These are phyloP conservation scores for Syncephalastrum contaminatum DNA, from an alignment of 371 early-diverging fungal genomes.

Conservation along the genomic window DNA sequence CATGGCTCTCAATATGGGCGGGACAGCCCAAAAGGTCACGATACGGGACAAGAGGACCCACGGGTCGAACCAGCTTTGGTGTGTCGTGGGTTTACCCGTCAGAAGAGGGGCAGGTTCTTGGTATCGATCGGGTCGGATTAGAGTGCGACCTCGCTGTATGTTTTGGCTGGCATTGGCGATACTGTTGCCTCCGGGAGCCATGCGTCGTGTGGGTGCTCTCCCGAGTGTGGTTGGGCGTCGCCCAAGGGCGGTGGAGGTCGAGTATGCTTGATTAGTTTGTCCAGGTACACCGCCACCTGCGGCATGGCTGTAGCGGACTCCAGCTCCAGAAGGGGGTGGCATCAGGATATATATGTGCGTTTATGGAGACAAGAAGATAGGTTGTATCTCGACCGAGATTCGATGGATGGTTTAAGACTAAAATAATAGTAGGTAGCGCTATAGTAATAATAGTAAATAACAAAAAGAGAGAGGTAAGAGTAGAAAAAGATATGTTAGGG, in stretches of 20 bases:
- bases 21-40: constrained; percentile 77
- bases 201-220: constrained; percentile 50
- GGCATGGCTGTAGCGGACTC: constrained; percentile 12
- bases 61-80: constrained; percentile 48
- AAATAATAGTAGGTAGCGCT: not conserved
- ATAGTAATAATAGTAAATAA: not conserved
- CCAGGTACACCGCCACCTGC: constrained; percentile 12
- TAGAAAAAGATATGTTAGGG: constrained; percentile 3
- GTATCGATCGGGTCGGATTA: constrained; percentile 73
- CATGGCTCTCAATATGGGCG: constrained; percentile 53
- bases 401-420: constrained; percentile 6
- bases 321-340: constrained; percentile 2
- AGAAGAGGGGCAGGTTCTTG: constrained; percentile 72
- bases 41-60: constrained; percentile 80
- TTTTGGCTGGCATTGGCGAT: constrained; percentile 52
- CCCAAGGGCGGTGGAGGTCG: constrained; percentile 25
- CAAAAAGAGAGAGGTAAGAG: constrained; percentile 4
- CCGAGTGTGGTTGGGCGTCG: constrained; percentile 44
- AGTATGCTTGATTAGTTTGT: constrained; percentile 1
- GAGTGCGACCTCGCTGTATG: constrained; percentile 72
- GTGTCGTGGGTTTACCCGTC: constrained; percentile 57
- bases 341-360: not conserved
- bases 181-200: constrained; percentile 46
- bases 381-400: constrained; percentile 1
- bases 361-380: not conserved